Base-by-base conservation (phyloP, 192 early-diverging fungal species). In the Chytriomyces sp. region DNA sequence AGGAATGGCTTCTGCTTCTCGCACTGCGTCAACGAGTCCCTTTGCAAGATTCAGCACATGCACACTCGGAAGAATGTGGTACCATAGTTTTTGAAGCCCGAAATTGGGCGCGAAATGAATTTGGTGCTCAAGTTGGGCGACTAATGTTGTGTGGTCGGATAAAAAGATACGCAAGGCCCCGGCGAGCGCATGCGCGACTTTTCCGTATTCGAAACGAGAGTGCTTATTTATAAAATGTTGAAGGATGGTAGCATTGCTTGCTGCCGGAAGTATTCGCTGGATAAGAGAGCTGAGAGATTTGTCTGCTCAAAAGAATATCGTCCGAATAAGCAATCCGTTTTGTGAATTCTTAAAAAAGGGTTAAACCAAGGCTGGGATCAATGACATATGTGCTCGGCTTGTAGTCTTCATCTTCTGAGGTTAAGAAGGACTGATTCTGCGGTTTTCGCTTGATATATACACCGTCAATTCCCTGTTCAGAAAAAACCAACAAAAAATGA, bases 21-120 rank as follows among this genome's bases (percentile, higher is more conserved):
- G 23, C 28, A 93, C 84, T 20, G 77, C 85, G 23, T 79, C 76
- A 26, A 87, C 82, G 69, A 93, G 77, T 1, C 80, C 80, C 69
- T 81, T 79, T n/a, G 92, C 67, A 1, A 85, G 78, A 35, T 82
- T 80, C 80, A 92, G 84, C 18, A 85, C 85, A 50, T 82, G 77
- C 53, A 93, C 62, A 10, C 92, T 93, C 24, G 95, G 95, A 50
- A 91, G 88, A 35, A 97, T 78, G 79, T 98, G 93, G 79, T 91
- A 95, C 94, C 93, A 95, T 8, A 98, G 84, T 81, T 96, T 91
- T 76, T 97, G 96, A n/a, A 97, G 78, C 6, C 94, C 93, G 80
- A 98, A 97, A 7, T 80, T 1, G 85, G 87, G 7, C 86, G 89
- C 26, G 86, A 86, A 75, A 86, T 87, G 77, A 82, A 93, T 76